Percentiles rank a stretch among this genome's conserved stretches.
These are phyloP conservation scores for Talaromyces albobiverticillius DNA, from an alignment of 2,329 filamentous ascomycete species.

Conservation along the genomic window DNA sequence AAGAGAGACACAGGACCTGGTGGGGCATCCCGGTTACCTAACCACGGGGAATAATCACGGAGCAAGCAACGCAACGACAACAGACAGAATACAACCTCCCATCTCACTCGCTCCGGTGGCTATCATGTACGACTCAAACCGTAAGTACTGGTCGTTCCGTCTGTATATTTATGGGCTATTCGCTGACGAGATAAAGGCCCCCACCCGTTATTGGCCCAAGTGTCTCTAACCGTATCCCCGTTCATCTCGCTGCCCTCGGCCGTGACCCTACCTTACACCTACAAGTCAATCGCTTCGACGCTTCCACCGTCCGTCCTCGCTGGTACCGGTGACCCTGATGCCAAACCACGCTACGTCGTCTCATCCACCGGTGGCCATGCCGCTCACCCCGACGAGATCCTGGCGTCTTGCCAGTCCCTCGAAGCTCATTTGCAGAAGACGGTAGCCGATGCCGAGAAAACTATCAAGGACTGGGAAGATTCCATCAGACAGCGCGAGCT, in stretches of 20 bases:
- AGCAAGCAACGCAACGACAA: not conserved
- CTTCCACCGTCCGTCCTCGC: conserved; percentile 70
- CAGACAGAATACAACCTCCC: not conserved
- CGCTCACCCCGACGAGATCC: conserved; percentile 82
- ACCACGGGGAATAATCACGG: no score
- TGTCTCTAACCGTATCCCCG: conserved; percentile 89
- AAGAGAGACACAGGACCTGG: no score
- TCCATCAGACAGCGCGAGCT: conserved; percentile 57
- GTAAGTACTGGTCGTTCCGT: conserved; percentile 26
- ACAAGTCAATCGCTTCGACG: conserved; percentile 83
- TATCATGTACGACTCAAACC: conserved; percentile 47
- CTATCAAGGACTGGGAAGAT: conserved; percentile 69
- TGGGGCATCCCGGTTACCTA: no score
- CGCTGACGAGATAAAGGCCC: conserved; percentile 53
- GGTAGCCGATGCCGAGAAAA: conserved; percentile 62
- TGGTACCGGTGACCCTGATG: conserved; percentile 29
- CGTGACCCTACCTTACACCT: conserved; percentile 91
- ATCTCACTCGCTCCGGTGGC: not conserved
- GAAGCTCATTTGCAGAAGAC: conserved; percentile 71
- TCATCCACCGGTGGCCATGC: conserved; percentile 76
- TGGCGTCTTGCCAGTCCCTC: conserved; percentile 75
- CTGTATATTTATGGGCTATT: not conserved
- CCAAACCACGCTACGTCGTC: conserved; percentile 68
- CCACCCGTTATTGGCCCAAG: conserved; percentile 85
- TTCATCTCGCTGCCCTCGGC: conserved; percentile 88